Evolutionary conservation across 139 green algal genomes (phyloP), one percentile per base, ranked within the genome.

Genomic region (Chlamydomonas schloesseri): DNA sequence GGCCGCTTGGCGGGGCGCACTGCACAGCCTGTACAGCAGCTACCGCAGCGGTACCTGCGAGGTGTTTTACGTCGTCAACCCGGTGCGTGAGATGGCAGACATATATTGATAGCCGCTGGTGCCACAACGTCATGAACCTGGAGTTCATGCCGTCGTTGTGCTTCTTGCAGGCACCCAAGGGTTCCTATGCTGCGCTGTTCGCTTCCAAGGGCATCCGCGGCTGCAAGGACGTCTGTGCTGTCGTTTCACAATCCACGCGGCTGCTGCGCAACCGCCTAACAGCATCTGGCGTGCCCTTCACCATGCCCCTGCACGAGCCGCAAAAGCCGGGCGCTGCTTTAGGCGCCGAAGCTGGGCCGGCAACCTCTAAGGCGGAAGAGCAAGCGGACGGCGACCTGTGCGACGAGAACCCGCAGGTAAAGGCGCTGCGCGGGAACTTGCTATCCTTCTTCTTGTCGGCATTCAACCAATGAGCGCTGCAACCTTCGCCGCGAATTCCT

Each of bases 151-250:
- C n/a, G n/a, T n/a, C n/a, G n/a, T n/a, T n/a, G n/a, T 24, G 3
- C 31, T 73, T 10, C n/a, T 23, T 47, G 67, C 67, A 73, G 31
- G 10, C 23, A 2, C 17, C 26, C 67, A 29, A 28, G 15, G 14
- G 87, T 33, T 89, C 88, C 14, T 91, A 85, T 58, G 86, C 82
- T 11, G 88, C 77, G 1, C 86, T 95, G 33, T 96, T 96, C 81
- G 77, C 86, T 0, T 83, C 85, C 10, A 82, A 88, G 3, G 91
- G 91, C n/a, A 62, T 93, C 53, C 87, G 83, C 21, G 90, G 94
- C 58, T 67, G 71, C 2, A 64, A n/a, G 2, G 72, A 76, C 15
- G 21, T 89, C 33, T 91, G 93, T 15, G 93, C 93, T 20, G 34
- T 94, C 23, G 47, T 96, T 21, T 93, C 89, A 17, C 88, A 89